phyloP scores from a whole-genome alignment of 352 stramenopile genomes.

The Phytophthora tentaculata region DNA sequence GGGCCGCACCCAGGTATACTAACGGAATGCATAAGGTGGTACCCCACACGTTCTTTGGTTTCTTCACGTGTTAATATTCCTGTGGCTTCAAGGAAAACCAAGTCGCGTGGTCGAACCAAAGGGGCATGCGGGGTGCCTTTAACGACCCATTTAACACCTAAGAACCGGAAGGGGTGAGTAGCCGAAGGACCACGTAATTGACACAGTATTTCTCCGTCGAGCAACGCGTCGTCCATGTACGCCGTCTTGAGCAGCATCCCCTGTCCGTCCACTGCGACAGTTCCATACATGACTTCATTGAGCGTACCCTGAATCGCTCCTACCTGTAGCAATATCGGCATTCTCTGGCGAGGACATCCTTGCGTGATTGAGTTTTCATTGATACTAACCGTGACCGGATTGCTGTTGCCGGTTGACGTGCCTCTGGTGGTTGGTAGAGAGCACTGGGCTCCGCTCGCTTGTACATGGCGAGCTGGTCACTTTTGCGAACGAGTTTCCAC shows the following conservation, averaged over 20 bases:
- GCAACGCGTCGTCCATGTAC: conserved; percentile 56
- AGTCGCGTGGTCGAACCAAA: conserved; percentile 42
- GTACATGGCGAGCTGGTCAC: conserved; percentile 43
- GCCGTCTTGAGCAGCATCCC: conserved; percentile 54
- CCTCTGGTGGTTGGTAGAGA: conserved; percentile 13
- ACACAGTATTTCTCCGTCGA: conserved; percentile 57
- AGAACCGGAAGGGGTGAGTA: conserved; percentile 47
- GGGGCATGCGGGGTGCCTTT: conserved; percentile 39
- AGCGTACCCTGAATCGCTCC: conserved; percentile 46
- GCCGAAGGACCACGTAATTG: conserved; percentile 48
- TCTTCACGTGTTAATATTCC: conserved; percentile 39
- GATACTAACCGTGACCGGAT: conserved; percentile 25
- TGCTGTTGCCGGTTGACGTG: conserved; percentile 18
- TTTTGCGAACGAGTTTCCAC: conserved; percentile 39
- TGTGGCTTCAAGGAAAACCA: conserved; percentile 52
- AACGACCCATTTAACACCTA: conserved; percentile 61
- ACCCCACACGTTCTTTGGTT: conserved; percentile 43
- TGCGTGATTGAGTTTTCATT: conserved; percentile 15
- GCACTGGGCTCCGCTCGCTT: conserved; percentile 21
- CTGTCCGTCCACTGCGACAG: conserved; percentile 47
- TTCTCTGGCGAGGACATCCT: conserved; percentile 34
- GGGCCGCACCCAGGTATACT: conserved; percentile 38
- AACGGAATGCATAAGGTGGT: conserved; percentile 60
- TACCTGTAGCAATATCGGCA: conserved; percentile 45
- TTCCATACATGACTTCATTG: conserved; percentile 72